Evolutionary conservation across 371 early-diverging fungal genomes (phyloP).

Genomic region (Apophysomyces trapeziformis): DNA sequence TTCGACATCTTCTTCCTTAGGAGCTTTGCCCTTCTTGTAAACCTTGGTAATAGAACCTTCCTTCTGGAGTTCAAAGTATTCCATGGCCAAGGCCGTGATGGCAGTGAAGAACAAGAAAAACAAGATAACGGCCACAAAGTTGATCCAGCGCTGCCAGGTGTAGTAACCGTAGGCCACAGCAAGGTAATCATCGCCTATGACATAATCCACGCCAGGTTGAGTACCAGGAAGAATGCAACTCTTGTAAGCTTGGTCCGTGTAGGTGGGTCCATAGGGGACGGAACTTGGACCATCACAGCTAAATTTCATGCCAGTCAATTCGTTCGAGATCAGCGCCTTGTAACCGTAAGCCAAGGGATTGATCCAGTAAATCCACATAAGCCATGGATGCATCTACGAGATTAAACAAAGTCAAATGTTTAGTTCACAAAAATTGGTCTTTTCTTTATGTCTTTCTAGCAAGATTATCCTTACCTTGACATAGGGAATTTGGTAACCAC

Average conservation of each 20-base stretch:
- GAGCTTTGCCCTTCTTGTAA: constrained; percentile 51
- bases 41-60: constrained; percentile 61
- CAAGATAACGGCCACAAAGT: constrained; percentile 60
- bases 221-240: constrained; percentile 61
- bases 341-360: constrained; percentile 72
- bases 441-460: too few relatives aligned
- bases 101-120: constrained; percentile 61
- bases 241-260: constrained; percentile 44
- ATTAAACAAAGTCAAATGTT: constrained; percentile 37
- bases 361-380: constrained; percentile 75
- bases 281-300: constrained; percentile 45
- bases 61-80: constrained; percentile 56
- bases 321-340: constrained; percentile 70
- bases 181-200: constrained; percentile 60
- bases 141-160: constrained; percentile 58
- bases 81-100: constrained; percentile 57
- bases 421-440: background rate
- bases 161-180: constrained; percentile 44
- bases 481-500: constrained; percentile 63
- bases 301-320: constrained; percentile 53
- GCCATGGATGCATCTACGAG: constrained; percentile 69
- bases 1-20: constrained; percentile 22
- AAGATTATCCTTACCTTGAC: background rate
- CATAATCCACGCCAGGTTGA: constrained; percentile 44
- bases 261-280: constrained; percentile 49